phyloP scores from a whole-genome alignment of 1,284 basidiomycete species.

The Pascua sp. region DNA sequence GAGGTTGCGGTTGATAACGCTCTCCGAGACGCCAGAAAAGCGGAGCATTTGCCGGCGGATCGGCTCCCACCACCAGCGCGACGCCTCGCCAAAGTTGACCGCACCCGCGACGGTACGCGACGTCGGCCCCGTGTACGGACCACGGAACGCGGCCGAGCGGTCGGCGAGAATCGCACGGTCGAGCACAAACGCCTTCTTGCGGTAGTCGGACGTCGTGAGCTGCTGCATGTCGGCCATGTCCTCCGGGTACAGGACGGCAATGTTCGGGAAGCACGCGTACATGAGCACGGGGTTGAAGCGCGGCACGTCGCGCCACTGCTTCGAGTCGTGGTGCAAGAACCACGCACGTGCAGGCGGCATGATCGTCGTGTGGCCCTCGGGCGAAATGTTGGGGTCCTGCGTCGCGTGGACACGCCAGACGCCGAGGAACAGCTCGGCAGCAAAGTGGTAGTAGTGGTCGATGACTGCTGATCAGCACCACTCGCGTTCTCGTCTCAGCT shows the following conservation, averaged over 20 bases:
- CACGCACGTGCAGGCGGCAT: constrained; percentile 41
- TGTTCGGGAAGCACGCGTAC: constrained; percentile 46
- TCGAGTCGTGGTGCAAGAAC: constrained; percentile 43
- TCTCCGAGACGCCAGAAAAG: constrained; percentile 58
- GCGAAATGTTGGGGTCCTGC: constrained; percentile 38
- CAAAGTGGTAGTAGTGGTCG: constrained; percentile 76
- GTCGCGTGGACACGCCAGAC: constrained; percentile 65
- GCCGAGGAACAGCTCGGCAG: constrained; percentile 70
- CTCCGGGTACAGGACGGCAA: constrained; percentile 60
- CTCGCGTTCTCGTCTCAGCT: not conserved
- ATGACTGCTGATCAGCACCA: constrained; percentile 53
- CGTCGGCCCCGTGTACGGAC: constrained; percentile 60
- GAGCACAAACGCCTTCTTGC: constrained; percentile 48
- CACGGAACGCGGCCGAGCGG: constrained; percentile 69
- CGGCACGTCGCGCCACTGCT: constrained; percentile 47
- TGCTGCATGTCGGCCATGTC: constrained; percentile 62
- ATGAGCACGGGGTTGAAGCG: constrained; percentile 47
- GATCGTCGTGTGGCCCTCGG: constrained; percentile 35
- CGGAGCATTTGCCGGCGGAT: constrained; percentile 60
- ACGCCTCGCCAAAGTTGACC: constrained; percentile 48
- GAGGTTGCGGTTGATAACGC: constrained; percentile 41
- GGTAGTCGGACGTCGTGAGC: constrained; percentile 40
- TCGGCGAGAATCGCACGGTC: constrained; percentile 60
- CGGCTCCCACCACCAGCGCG: constrained; percentile 66
- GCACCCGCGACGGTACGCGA: constrained; percentile 60